Percentiles rank a stretch among this genome's conserved stretches.
These are phyloP conservation scores for Lojkania enalia DNA, from an alignment of 2,329 filamentous ascomycete genomes.

Conservation along the genomic window DNA sequence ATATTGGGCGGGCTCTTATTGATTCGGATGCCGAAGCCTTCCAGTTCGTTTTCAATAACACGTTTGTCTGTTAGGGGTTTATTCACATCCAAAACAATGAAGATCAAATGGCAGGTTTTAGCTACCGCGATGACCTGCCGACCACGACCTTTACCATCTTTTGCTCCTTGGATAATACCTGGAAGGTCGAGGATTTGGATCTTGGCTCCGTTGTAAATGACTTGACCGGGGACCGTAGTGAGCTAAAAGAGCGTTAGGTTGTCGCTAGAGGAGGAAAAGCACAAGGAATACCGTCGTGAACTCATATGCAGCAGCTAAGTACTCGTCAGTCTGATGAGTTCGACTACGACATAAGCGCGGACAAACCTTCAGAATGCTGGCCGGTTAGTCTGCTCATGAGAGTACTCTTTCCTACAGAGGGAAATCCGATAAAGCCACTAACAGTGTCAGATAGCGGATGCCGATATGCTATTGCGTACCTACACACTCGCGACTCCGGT, in stretches of 20 bases:
- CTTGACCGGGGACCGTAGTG: conserved; percentile 95
- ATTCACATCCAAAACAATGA: conserved; percentile 97
- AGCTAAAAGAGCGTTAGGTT: conserved; percentile 49
- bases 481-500: conserved; percentile 93
- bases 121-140: conserved; percentile 98
- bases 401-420: conserved; percentile 97
- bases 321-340: conserved; percentile 8
- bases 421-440: conserved; percentile 91
- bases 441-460: not conserved
- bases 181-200: conserved; percentile 98
- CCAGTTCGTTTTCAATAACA: conserved; percentile 90
- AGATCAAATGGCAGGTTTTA: conserved; percentile 98
- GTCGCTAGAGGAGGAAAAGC: not conserved
- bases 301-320: conserved; percentile 83
- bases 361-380: conserved; percentile 81
- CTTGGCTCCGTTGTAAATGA: conserved; percentile 94
- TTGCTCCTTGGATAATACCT: conserved; percentile 97
- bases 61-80: conserved; percentile 97
- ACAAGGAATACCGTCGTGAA: conserved; percentile 73
- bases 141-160: conserved; percentile 96
- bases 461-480: too few relatives aligned
- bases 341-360: not conserved
- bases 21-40: conserved; percentile 96
- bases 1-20: conserved; percentile 98
- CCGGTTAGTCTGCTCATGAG: conserved; percentile 94